phyloP scores from a whole-genome alignment of 768 basidiomycete genomes.

The Kockovaella imperatae region DNA sequence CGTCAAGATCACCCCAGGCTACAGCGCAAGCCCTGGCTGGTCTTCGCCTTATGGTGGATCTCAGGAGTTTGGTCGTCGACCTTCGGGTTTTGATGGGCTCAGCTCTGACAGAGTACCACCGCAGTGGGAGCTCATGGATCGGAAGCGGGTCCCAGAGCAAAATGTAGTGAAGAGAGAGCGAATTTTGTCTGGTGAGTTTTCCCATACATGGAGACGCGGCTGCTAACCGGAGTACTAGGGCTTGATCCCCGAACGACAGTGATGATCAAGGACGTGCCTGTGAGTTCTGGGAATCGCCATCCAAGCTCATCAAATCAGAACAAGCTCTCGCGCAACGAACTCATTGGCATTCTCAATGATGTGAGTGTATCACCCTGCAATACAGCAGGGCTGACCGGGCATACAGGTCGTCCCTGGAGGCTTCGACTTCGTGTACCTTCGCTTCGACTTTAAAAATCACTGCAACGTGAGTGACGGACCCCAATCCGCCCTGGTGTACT shows the following conservation, averaged over 20 bases:
- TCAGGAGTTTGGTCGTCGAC: conserved; percentile 3
- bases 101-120: conserved; percentile 16
- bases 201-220: background rate
- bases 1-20: background rate
- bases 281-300: conserved; percentile 8
- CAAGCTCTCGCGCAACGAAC: conserved; percentile 39
- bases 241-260: conserved; percentile 38
- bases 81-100: conserved; percentile 3
- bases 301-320: conserved; percentile 18
- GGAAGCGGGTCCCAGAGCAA: conserved; percentile 19
- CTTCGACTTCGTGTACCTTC: conserved; percentile 43
- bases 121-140: conserved; percentile 12
- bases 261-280: conserved; percentile 45
- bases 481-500: background rate
- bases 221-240: conserved; percentile 13
- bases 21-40: background rate
- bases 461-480: conserved; percentile 33
- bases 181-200: conserved; percentile 25
- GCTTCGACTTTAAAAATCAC: conserved; percentile 42
- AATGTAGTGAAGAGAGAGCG: conserved; percentile 30
- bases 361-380: conserved; percentile 13
- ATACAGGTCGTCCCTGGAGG: conserved; percentile 37
- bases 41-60: background rate
- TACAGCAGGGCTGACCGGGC: background rate
- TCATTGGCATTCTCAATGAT: conserved; percentile 37